Conservation (phyloP, 1,284 basidiomycete genomes). For the Heterobasidion parviporum region DNA sequence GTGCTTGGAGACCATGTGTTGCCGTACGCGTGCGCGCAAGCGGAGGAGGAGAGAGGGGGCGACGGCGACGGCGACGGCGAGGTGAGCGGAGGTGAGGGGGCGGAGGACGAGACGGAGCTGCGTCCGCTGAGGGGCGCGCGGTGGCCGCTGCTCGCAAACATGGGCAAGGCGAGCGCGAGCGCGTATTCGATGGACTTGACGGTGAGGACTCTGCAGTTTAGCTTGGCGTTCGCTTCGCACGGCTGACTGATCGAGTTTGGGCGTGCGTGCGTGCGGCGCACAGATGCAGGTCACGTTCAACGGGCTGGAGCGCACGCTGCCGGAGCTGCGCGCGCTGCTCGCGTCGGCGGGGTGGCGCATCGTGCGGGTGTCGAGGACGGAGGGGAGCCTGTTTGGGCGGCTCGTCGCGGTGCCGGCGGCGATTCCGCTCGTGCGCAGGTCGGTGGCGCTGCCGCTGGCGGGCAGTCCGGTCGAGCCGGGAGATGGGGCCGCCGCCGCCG, state of each 20-base stretch:
- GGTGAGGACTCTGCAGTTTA: constrained; percentile 25
- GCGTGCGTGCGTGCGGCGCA: neutral
- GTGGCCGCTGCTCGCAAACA: constrained; percentile 55
- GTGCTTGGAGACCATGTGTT: constrained; percentile 64
- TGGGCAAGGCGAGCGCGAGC: constrained; percentile 62
- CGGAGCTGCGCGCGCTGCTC: constrained; percentile 50
- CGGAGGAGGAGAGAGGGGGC: neutral
- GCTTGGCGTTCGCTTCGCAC: neutral
- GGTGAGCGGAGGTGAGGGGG: neutral
- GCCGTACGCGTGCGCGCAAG: constrained; percentile 45
- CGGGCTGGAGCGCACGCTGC: constrained; percentile 61
- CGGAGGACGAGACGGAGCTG: constrained; percentile 18
- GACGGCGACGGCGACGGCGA: neutral
- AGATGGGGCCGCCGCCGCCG: neutral
- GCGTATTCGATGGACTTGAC: constrained; percentile 70
- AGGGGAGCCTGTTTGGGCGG: constrained; percentile 58
- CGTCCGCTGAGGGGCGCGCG: constrained; percentile 35
- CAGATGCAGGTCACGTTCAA: constrained; percentile 71
- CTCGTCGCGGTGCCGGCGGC: constrained; percentile 50
- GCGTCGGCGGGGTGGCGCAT: constrained; percentile 63
- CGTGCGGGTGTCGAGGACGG: constrained; percentile 44
- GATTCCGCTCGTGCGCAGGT: neutral
- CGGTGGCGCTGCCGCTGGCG: neutral
- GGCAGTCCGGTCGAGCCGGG: neutral
- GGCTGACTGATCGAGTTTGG: neutral